Conservation (phyloP, 139 green algal species). For the Eudorina sp. region DNA sequence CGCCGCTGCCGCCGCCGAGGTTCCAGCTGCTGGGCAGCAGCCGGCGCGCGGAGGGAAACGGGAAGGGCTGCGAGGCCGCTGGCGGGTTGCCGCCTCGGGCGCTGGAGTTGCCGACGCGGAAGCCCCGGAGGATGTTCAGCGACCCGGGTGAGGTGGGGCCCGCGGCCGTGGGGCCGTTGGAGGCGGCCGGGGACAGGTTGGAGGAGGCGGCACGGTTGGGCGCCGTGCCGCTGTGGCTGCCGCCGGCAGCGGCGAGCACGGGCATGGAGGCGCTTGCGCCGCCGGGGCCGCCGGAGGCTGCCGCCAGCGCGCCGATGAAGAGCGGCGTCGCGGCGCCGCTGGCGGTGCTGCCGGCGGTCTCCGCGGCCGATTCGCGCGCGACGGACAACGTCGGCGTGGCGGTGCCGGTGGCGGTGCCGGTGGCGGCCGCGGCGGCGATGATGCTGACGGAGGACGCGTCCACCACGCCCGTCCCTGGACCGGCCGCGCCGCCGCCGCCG, state of each 20-base stretch:
- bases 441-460: not conserved
- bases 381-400: not conserved
- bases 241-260: not conserved
- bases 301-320: too few species aligned
- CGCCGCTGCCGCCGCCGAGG: not conserved
- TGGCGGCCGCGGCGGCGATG: not conserved
- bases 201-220: not conserved
- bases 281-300: not conserved
- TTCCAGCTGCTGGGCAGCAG: constrained; percentile 20
- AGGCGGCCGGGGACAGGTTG: not conserved
- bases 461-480: not conserved
- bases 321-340: not conserved
- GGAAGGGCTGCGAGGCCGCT: not conserved
- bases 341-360: not conserved
- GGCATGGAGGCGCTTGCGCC: not conserved
- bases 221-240: not conserved
- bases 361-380: not conserved
- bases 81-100: not conserved
- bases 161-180: too few species aligned
- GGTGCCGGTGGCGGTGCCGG: not conserved
- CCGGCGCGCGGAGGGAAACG: not conserved
- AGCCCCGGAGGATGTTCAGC: not conserved
- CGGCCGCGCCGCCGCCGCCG: not conserved
- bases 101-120: too few species aligned
- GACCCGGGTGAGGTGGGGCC: too few species aligned